Evolutionary conservation across 345 rosid species (phyloP), one percentile per base, ranked within the genome.

Genomic region (Sonneratia caseolaris): DNA sequence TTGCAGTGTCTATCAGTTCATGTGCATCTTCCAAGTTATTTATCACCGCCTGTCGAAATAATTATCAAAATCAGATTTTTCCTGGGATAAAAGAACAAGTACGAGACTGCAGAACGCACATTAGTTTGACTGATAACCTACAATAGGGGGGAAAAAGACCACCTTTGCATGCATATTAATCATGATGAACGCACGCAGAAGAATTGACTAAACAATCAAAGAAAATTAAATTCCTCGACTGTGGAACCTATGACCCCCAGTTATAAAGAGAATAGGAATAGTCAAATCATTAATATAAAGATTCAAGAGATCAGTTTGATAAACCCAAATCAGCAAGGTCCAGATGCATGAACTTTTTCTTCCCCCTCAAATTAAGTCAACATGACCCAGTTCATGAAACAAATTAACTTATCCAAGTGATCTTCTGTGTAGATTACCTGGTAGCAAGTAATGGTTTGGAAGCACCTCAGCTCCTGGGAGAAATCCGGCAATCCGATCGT

Each of bases 21-120:
- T 90, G 96, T 0, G 96, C 96, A 73, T 88, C 93, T 35, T 88
- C 93, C 85, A 90, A 81, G 79, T 90, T 80, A 75, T 85, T 90
- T 81, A 90, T 88, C 79, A 90, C 84, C 38, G 93, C 93, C 96
- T 90, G 69, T 9, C 8, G 42, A 71, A 27, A 14, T 27, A 37
- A 11, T 21, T 0, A 48, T n/a, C 72, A 55, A 59, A 11, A 19
- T 37, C 37, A 12, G 56, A 51, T 51, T 51, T 13, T 51, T 12
- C 43, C 9, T 8, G 43, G 56, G 1, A 18, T 3, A 3, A 51
- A 51, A 51, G 56, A 51, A 47, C 51, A 47, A 47, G 16, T 9
- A 47, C 51, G 51, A 47, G 51, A 47, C 11, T 47, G 16, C 51
- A 47, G 14, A 7, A 47, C 51, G 13, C 13, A 47, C 51, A 47